These are phyloP conservation scores for Alloteropsis semialata DNA, from an alignment of 176 grass and related monocot species.

Conservation along the genomic window DNA sequence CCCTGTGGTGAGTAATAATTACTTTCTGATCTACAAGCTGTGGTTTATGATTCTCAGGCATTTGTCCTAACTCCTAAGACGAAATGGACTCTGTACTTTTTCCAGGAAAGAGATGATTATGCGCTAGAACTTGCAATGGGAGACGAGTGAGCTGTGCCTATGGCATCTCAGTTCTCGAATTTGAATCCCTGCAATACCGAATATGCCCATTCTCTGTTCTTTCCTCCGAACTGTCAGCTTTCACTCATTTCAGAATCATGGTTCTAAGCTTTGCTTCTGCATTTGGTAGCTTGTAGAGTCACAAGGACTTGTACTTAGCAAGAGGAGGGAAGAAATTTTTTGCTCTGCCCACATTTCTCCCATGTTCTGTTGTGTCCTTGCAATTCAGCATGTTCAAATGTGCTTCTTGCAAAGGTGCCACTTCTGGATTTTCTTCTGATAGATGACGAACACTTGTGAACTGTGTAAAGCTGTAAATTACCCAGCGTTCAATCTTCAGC, in stretches of 20 bases:
- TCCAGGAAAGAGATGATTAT: slow-evolving; percentile 89
- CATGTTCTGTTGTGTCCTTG: not conserved
- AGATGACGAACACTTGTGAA: not conserved
- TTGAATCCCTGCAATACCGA: not conserved
- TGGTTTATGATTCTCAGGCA: not conserved
- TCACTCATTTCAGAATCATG: not conserved
- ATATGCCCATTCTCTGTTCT: not conserved
- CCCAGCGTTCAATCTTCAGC: not conserved
- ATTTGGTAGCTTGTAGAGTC: not conserved
- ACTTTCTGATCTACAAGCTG: not conserved
- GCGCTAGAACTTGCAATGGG: slow-evolving; percentile 89
- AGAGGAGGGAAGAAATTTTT: not conserved
- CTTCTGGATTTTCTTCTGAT: not conserved
- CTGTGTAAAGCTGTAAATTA: slow-evolving; percentile 2
- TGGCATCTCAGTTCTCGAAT: not conserved
- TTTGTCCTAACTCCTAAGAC: slow-evolving; percentile 21
- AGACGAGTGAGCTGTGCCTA: slow-evolving; percentile 58
- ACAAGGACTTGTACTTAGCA: not conserved
- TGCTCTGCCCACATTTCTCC: not conserved
- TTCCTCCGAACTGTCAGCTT: not conserved
- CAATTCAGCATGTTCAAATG: not conserved
- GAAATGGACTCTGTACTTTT: not conserved
- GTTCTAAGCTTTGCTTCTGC: not conserved
- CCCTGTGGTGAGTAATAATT: slow-evolving; percentile 63
- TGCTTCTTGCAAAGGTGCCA: slow-evolving; percentile 12